These are phyloP conservation scores for Salix suchowensis DNA, from an alignment of 345 rosid genomes.

Conservation along the genomic window DNA sequence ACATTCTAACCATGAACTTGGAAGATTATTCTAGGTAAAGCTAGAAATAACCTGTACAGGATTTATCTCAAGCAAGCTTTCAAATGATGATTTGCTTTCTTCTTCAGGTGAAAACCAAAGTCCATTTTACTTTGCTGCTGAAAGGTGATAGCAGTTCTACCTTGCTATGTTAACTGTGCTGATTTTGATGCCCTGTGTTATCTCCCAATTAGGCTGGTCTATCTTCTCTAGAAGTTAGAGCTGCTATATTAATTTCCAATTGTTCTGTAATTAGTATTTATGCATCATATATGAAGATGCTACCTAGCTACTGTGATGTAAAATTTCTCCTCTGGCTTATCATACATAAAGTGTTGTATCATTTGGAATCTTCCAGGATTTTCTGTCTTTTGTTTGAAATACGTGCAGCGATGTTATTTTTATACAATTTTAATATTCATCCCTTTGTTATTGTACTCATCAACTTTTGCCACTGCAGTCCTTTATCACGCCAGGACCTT, in stretches of 20 bases:
- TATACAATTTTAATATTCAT: conserved; percentile 1
- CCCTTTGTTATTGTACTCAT: conserved; percentile 7
- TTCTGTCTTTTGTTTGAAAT: background rate
- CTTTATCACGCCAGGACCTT: conserved; percentile 89
- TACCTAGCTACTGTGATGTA: background rate
- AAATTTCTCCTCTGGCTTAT: background rate
- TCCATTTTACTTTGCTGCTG: too few relatives aligned
- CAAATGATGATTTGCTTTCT: too few relatives aligned
- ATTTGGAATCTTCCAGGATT: background rate
- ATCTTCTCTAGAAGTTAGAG: background rate
- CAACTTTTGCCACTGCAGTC: conserved; percentile 38
- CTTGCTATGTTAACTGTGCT: background rate
- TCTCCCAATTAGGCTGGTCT: background rate
- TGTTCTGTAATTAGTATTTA: background rate
- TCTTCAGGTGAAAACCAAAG: too few relatives aligned
- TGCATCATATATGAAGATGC: background rate
- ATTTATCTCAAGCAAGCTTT: too few relatives aligned
- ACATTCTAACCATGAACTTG: too few relatives aligned
- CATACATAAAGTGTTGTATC: background rate
- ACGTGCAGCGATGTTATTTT: background rate
- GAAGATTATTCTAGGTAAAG: too few relatives aligned
- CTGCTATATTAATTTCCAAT: background rate
- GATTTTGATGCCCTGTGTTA: background rate
- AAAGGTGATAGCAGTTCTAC: background rate
- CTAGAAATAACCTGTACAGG: too few relatives aligned